Percentiles rank a stretch among this genome's conserved stretches.
phyloP scores from a whole-genome alignment of 1,284 basidiomycete species.

The Austroboletus novae-zelandiae region DNA sequence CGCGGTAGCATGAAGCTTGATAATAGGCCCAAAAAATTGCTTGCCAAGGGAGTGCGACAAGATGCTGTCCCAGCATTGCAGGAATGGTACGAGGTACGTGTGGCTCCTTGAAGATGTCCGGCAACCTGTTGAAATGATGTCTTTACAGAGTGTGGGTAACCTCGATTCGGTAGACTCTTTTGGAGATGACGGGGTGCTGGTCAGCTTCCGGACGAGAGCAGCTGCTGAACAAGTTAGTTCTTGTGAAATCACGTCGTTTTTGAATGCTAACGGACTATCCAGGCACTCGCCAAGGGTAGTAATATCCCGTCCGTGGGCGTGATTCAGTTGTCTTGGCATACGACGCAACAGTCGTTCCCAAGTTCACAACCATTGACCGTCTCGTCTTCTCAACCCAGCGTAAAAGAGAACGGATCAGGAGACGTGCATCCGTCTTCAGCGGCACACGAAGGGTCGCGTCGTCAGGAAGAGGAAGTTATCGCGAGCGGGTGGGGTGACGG shows the following conservation, averaged over 20 bases:
- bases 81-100: slow-evolving; percentile 79
- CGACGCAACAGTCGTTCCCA: slow-evolving; percentile 33
- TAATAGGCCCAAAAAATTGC: slow-evolving; percentile 82
- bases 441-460: slow-evolving; percentile 23
- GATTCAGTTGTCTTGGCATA: slow-evolving; percentile 66
- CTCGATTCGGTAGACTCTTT: slow-evolving; percentile 57
- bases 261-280: slow-evolving; percentile 9
- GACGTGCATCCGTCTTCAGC: slow-evolving; percentile 9
- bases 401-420: slow-evolving; percentile 14
- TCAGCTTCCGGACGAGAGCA: slow-evolving; percentile 64
- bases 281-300: slow-evolving; percentile 68
- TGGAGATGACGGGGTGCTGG: slow-evolving; percentile 56
- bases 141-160: slow-evolving; percentile 58
- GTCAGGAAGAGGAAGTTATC: slow-evolving; percentile 54
- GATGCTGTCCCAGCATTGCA: slow-evolving; percentile 61
- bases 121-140: slow-evolving; percentile 9
- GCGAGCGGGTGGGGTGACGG: slow-evolving; percentile 63
- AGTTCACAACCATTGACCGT: slow-evolving; percentile 14
- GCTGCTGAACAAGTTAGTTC: slow-evolving; percentile 70
- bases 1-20: slow-evolving; percentile 83
- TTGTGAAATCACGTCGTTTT: slow-evolving; percentile 1
- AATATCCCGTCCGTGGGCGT: slow-evolving; percentile 61
- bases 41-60: slow-evolving; percentile 65
- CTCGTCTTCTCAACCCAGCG: slow-evolving; percentile 13
- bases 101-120: background rate